phyloP scores from a whole-genome alignment of 176 grass and related monocot genomes.

The Raddia distichophylla region DNA sequence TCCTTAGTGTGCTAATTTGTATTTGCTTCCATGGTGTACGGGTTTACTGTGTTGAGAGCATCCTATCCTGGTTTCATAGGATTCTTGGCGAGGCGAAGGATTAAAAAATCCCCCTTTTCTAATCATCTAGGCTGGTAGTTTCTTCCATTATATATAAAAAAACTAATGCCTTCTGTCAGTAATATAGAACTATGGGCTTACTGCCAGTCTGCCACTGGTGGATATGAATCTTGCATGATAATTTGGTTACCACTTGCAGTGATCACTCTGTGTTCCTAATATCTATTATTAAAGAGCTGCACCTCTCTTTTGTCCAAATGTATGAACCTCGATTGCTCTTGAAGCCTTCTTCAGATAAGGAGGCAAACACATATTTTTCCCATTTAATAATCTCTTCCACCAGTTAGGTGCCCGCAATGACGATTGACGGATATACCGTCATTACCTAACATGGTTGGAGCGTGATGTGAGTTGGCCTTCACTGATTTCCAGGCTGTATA shows the following conservation, averaged over 20 bases:
- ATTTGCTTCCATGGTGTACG: neutral
- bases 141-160: too few species aligned
- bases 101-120: constrained; percentile 32
- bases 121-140: too few species aligned
- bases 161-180: neutral
- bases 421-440: constrained; percentile 7
- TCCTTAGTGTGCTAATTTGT: neutral
- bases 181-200: constrained; percentile 2
- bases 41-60: neutral
- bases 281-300: neutral
- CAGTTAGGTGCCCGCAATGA: constrained; percentile 16
- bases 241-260: constrained; percentile 8
- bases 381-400: constrained; percentile 8
- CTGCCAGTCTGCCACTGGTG: neutral
- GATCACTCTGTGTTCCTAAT: constrained; percentile 22
- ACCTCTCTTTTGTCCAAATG: constrained; percentile 23
- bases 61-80: neutral
- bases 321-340: constrained; percentile 19
- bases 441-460: constrained; percentile 13
- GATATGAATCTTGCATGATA: constrained; percentile 18
- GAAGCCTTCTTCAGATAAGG: neutral
- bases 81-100: constrained; percentile 23
- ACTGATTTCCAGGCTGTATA: neutral
- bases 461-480: constrained; percentile 24
- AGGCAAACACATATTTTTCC: neutral